Evolutionary conservation across 352 stramenopile genomes (phyloP).

Genomic region (Pythium myriotylum): DNA sequence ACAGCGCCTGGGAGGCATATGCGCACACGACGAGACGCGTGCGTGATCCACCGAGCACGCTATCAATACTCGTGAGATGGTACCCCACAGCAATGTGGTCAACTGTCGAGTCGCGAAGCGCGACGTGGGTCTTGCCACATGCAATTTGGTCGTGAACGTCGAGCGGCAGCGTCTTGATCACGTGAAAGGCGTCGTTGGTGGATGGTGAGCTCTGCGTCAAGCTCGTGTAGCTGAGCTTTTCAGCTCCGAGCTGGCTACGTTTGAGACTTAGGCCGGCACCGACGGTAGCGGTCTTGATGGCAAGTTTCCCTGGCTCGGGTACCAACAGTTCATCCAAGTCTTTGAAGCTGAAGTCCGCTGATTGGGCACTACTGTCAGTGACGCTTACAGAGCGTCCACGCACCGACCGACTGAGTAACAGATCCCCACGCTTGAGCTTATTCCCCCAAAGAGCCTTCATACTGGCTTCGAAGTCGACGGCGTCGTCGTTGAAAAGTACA

Average conservation of each 20-base stretch:
- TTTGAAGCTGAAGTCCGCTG: not conserved
- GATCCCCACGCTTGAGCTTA: conserved; percentile 57
- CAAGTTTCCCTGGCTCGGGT: conserved; percentile 26
- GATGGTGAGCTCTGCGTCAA: conserved; percentile 48
- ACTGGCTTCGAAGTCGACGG: conserved; percentile 49
- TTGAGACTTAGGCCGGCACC: conserved; percentile 36
- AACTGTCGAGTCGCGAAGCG: conserved; percentile 32
- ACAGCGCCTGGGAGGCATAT: conserved; percentile 33
- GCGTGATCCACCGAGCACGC: conserved; percentile 43
- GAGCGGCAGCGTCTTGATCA: conserved; percentile 64
- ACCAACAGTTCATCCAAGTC: conserved; percentile 16
- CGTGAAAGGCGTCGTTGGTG: conserved; percentile 58
- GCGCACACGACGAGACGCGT: conserved; percentile 64
- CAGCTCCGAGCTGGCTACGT: conserved; percentile 36
- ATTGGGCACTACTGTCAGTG: not conserved
- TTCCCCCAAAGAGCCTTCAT: conserved; percentile 60
- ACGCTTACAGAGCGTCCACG: not conserved
- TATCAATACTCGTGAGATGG: conserved; percentile 53
- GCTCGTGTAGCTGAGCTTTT: conserved; percentile 62
- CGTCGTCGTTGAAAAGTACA: conserved; percentile 66
- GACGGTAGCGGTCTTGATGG: conserved; percentile 54
- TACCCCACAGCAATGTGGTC: conserved; percentile 74
- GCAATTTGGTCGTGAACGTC: conserved; percentile 46
- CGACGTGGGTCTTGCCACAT: conserved; percentile 24
- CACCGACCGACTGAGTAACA: conserved; percentile 38